Evolutionary conservation across 2,329 filamentous ascomycete genomes (phyloP), one percentile per base, ranked within the genome.

Genomic region (Fusarium metavorans): DNA sequence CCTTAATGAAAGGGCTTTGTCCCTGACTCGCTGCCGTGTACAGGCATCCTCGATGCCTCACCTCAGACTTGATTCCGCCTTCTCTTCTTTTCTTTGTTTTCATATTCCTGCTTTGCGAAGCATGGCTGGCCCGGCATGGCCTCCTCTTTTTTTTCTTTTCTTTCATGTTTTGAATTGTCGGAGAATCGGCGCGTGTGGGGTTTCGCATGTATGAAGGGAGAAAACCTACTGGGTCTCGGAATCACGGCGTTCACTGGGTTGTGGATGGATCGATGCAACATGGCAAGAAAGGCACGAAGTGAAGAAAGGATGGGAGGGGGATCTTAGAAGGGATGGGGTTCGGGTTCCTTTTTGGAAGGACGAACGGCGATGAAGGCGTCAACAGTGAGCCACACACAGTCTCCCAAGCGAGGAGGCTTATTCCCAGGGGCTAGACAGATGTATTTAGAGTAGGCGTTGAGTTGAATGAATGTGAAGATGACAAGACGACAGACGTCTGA

Each of bases 161-260:
- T 57, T 37, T 27, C 71, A 27, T 14, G 25, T 59, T 35, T 34
- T 56, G 32, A 67, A 64, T 60, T 72, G 64, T 71, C 68, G 75
- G 75, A 71, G 74, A 78, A 76, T 68, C 64, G 78, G 77, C 68
- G 78, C 63, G 67, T 70, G 52, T 68, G 75, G 64, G 30, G 68
- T 72, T 70, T 69, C 45, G 45, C 48, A 50, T 74, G 71, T 74
- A 66, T 34, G 54, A 37, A 35, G 57, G 45, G 18, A 20, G 35
- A 41, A 34, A 35, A 56, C 64, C 54, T 62, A 52, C 16, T 10
- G 54, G 56, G 74, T 65, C 48, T 67, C 41, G 70, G 64, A 70
- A 32, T 67, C 43, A 20, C 32, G 72, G 72, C 72, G 72, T 75
- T 75, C 41, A 67, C 37, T 58, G 52, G 69, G 72, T 61, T 67